Percentiles rank a stretch among this genome's conserved stretches.
Conservation (phyloP, 208 protist genomes). For the Leishmania tarentolae region DNA sequence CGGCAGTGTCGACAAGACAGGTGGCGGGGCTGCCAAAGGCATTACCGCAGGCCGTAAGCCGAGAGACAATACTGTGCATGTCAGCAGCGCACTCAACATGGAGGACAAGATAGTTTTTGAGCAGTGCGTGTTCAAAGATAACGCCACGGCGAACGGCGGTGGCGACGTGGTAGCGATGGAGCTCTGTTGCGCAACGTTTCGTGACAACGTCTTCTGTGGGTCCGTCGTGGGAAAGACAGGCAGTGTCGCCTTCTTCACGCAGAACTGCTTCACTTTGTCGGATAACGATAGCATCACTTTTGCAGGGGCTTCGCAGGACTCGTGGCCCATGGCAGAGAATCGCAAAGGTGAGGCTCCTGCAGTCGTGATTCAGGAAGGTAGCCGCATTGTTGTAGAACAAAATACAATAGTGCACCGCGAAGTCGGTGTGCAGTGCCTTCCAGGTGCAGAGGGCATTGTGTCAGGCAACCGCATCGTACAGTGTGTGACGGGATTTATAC, state of each 20-base stretch:
- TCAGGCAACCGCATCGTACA: constrained; percentile 52
- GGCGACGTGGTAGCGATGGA: constrained; percentile 73
- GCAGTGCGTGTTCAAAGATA: constrained; percentile 66
- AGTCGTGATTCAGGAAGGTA: constrained; percentile 53
- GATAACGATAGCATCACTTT: background rate
- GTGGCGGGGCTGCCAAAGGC: background rate
- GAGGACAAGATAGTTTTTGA: constrained; percentile 45
- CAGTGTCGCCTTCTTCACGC: constrained; percentile 46
- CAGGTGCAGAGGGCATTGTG: constrained; percentile 48
- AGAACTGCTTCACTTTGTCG: constrained; percentile 50
- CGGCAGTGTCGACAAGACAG: background rate
- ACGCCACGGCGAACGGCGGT: constrained; percentile 31
- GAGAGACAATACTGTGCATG: background rate
- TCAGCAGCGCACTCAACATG: too few species aligned
- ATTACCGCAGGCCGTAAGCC: background rate
- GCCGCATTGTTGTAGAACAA: constrained; percentile 35
- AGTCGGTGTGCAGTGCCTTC: constrained; percentile 45
- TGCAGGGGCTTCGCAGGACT: constrained; percentile 5
- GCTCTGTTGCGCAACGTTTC: constrained; percentile 57
- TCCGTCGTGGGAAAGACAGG: constrained; percentile 62
- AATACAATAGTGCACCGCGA: constrained; percentile 59
- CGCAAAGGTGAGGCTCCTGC: constrained; percentile 12
- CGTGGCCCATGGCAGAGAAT: background rate
- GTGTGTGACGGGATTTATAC: constrained; percentile 40
- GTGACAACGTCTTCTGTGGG: constrained; percentile 66